Percentiles rank a stretch among this genome's conserved stretches.
These are phyloP conservation scores for Phytophthora uliginosa DNA, from an alignment of 352 stramenopile species.

Conservation along the genomic window DNA sequence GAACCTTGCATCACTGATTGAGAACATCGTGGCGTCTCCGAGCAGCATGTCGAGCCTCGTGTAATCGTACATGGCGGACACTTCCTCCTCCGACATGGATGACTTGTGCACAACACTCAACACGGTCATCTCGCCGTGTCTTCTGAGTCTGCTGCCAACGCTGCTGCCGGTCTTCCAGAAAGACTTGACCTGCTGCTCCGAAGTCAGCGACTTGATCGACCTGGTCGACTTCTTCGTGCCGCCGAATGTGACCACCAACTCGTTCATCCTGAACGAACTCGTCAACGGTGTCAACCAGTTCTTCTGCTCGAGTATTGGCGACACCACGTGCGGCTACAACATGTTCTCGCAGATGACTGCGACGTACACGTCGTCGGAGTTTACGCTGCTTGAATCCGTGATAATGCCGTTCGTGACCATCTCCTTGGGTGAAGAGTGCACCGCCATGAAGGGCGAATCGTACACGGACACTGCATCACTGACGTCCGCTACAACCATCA, in stretches of 20 bases:
- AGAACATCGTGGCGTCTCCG: conserved; percentile 45
- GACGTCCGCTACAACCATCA: conserved; percentile 41
- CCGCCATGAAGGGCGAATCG: conserved; percentile 43
- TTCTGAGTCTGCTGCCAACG: conserved; percentile 37
- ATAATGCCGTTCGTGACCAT: conserved; percentile 60
- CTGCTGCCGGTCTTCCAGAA: conserved; percentile 35
- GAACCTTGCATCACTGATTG: conserved; percentile 32
- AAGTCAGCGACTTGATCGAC: conserved; percentile 59
- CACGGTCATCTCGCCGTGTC: conserved; percentile 49
- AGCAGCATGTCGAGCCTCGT: conserved; percentile 45
- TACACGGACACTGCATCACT: conserved; percentile 57
- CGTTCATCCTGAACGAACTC: conserved; percentile 58
- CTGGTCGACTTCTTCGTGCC: conserved; percentile 57
- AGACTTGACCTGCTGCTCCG: conserved; percentile 52
- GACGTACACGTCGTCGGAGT: conserved; percentile 46
- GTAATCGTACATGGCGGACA: conserved; percentile 55
- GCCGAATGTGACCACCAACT: conserved; percentile 42
- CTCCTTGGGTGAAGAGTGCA: conserved; percentile 43
- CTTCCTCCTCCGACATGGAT: conserved; percentile 41
- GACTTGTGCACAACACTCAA: conserved; percentile 51
- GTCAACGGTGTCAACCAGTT: conserved; percentile 60
- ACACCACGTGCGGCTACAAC: conserved; percentile 47
- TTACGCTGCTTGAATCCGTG: conserved; percentile 55
- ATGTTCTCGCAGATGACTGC: conserved; percentile 56
- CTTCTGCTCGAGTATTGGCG: conserved; percentile 47